phyloP scores from a whole-genome alignment of 23 red algal species.

The Cyanidiococcus yangmingshanensis region DNA sequence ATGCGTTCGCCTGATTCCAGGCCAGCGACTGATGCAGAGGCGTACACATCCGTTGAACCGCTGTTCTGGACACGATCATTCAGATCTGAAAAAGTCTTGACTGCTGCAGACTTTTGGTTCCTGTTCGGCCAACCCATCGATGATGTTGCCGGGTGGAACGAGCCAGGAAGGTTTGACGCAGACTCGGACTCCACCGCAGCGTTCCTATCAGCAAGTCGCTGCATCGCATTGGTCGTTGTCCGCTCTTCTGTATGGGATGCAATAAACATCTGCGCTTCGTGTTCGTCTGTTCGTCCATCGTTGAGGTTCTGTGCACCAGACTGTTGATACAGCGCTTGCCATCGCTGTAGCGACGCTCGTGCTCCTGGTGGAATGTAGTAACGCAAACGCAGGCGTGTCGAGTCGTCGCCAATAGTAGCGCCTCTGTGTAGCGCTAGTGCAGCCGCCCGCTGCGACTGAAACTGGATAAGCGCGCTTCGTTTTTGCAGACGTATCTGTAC shows the following conservation, averaged over 20 bases:
- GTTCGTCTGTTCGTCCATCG: not conserved
- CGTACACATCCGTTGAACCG: not conserved
- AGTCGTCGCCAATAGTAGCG: not conserved
- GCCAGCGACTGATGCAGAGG: not conserved
- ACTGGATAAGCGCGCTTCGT: slow-evolving; percentile 22
- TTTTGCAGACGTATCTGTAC: slow-evolving; percentile 24
- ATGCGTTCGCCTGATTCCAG: not conserved
- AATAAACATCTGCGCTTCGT: not conserved
- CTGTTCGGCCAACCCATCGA: not conserved
- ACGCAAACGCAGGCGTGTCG: not conserved
- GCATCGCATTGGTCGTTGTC: not conserved
- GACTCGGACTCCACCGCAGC: no score
- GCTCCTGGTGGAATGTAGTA: slow-evolving; percentile 20
- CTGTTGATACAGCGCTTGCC: not conserved
- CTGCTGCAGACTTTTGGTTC: not conserved
- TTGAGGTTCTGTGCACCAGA: not conserved
- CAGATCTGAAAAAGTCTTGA: not conserved
- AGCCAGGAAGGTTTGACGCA: no score
- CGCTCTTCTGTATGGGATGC: not conserved
- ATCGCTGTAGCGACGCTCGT: not conserved
- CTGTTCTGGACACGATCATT: not conserved
- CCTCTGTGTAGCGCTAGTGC: slow-evolving; percentile 1
- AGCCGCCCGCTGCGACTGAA: slow-evolving; percentile 12
- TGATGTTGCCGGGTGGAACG: not conserved
- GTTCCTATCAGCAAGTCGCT: no score